These are phyloP conservation scores for Lenwebbia sp. DNA, from an alignment of 345 rosid genomes.

Conservation along the genomic window DNA sequence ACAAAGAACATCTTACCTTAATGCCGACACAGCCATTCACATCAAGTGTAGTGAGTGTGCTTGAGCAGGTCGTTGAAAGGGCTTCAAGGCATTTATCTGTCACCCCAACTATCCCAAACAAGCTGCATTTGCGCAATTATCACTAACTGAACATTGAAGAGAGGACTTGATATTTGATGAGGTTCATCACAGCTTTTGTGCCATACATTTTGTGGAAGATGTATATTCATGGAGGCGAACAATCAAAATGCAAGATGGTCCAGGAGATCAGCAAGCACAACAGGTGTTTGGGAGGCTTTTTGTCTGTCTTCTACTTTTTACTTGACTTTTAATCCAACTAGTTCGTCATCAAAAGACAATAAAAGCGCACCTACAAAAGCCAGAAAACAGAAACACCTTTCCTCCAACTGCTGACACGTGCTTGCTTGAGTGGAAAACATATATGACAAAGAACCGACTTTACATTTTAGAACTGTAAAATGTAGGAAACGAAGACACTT, in stretches of 20 bases:
- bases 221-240: background rate
- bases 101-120: conserved; percentile 92
- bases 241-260: background rate
- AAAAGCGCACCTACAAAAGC: background rate
- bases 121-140: conserved; percentile 31
- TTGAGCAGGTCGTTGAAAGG: conserved; percentile 63
- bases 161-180: background rate
- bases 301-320: too few species aligned
- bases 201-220: background rate
- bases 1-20: conserved; percentile 35
- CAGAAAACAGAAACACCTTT: background rate
- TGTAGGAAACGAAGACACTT: background rate
- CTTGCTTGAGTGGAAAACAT: background rate
- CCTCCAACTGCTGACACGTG: background rate
- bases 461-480: background rate
- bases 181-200: background rate
- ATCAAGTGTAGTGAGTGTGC: conserved; percentile 67
- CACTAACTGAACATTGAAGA: background rate
- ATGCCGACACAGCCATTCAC: conserved; percentile 88
- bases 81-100: conserved; percentile 69
- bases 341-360: background rate
- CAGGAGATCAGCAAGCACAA: background rate
- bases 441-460: background rate
- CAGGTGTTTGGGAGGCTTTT: too few species aligned
- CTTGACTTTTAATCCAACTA: background rate